Conservation (phyloP, 2,329 filamentous ascomycete genomes). For the Claviceps sp. region DNA sequence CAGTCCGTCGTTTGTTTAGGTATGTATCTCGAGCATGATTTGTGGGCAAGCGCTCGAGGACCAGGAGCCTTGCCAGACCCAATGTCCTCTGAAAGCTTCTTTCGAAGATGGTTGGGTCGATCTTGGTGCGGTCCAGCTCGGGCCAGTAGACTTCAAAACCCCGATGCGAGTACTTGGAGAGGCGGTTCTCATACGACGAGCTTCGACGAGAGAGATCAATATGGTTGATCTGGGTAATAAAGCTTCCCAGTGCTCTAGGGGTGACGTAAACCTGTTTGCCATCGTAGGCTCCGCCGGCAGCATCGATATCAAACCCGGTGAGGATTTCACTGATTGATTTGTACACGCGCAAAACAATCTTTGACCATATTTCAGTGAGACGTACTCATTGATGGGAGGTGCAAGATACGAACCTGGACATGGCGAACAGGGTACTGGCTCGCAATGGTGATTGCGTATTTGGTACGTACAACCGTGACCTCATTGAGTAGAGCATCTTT, state of each 20-base stretch:
- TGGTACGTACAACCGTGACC: constrained; percentile 71
- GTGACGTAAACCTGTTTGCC: constrained; percentile 64
- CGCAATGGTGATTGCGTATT: constrained; percentile 76
- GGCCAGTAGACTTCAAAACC: constrained; percentile 79
- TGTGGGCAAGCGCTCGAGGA: constrained; percentile 66
- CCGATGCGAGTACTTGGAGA: constrained; percentile 73
- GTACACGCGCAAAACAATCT: constrained; percentile 78
- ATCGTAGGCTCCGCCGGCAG: constrained; percentile 67
- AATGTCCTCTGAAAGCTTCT: constrained; percentile 62
- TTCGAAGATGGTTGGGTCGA: constrained; percentile 82
- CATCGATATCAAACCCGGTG: constrained; percentile 81
- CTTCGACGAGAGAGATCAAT: constrained; percentile 68
- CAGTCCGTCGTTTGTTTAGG: constrained; percentile 52
- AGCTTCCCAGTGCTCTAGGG: constrained; percentile 63
- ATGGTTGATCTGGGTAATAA: constrained; percentile 70
- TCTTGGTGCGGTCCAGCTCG: constrained; percentile 54
- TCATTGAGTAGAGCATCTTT: constrained; percentile 69
- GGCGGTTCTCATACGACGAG: constrained; percentile 75
- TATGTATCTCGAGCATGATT: constrained; percentile 55
- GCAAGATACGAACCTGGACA: constrained; percentile 37
- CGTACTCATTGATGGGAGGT: background rate
- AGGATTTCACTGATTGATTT: constrained; percentile 74
- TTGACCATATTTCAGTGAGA: background rate
- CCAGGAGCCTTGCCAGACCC: constrained; percentile 64
- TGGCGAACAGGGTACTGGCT: constrained; percentile 75